Percentiles rank a stretch among this genome's conserved stretches.
phyloP scores from a whole-genome alignment of 2,329 filamentous ascomycete genomes.

The Cercospora sp. region DNA sequence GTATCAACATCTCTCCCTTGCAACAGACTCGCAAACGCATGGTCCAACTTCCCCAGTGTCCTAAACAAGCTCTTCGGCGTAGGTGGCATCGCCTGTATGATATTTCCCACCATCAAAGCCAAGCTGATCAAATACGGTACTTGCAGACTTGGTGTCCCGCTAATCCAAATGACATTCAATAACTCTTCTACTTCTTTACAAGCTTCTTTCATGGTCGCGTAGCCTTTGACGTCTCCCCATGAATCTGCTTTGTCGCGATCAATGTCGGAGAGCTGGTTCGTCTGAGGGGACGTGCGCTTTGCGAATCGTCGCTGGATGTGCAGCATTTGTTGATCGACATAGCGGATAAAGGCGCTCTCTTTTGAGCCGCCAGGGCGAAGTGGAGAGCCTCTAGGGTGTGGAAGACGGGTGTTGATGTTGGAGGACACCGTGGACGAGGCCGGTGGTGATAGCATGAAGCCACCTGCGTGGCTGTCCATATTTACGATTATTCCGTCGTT shows the following conservation, averaged over 20 bases:
- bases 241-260: slow-evolving; percentile 40
- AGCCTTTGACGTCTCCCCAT: slow-evolving; percentile 50
- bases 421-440: slow-evolving; percentile 49
- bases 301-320: slow-evolving; percentile 55
- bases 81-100: slow-evolving; percentile 71
- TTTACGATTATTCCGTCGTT: background rate
- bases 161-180: slow-evolving; percentile 81
- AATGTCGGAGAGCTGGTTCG: slow-evolving; percentile 20
- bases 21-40: slow-evolving; percentile 76
- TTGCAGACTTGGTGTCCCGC: slow-evolving; percentile 80
- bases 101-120: slow-evolving; percentile 70
- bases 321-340: slow-evolving; percentile 56
- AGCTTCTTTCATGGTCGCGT: slow-evolving; percentile 66
- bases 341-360: slow-evolving; percentile 59
- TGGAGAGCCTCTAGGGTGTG: slow-evolving; percentile 54
- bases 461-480: slow-evolving; percentile 35
- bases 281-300: slow-evolving; percentile 45
- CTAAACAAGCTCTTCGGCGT: slow-evolving; percentile 68
- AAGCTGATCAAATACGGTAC: slow-evolving; percentile 80
- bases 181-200: slow-evolving; percentile 73
- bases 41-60: slow-evolving; percentile 75
- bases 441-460: slow-evolving; percentile 53
- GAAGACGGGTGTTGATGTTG: slow-evolving; percentile 45
- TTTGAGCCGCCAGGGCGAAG: slow-evolving; percentile 59
- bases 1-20: slow-evolving; percentile 67